Conservation (phyloP, 1,284 basidiomycete species). For the Ustilago bromivora region DNA sequence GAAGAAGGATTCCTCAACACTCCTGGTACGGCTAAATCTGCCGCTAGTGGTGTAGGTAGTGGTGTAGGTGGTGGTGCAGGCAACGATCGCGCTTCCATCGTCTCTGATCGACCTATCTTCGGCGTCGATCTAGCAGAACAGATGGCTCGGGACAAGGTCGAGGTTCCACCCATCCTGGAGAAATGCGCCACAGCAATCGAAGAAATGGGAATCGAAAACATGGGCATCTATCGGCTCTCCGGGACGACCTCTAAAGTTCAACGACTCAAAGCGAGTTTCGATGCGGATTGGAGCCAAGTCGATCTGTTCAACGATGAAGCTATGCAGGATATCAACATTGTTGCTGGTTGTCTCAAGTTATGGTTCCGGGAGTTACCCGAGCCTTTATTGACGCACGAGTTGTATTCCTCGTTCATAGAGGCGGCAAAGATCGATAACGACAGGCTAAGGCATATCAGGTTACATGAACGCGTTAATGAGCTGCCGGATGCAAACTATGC, state of each 20-base stretch:
- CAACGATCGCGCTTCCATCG: slow-evolving; percentile 54
- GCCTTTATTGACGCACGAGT: slow-evolving; percentile 84
- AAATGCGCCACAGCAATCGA: slow-evolving; percentile 95
- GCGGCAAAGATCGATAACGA: slow-evolving; percentile 87
- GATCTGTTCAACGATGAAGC: slow-evolving; percentile 66
- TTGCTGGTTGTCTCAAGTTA: slow-evolving; percentile 90
- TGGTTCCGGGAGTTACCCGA: slow-evolving; percentile 98
- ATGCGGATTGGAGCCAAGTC: slow-evolving; percentile 72
- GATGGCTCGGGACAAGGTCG: slow-evolving; percentile 86
- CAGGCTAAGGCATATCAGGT: slow-evolving; percentile 79
- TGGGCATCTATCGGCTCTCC: slow-evolving; percentile 93
- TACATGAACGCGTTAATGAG: slow-evolving; percentile 97
- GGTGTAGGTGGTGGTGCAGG: neutral
- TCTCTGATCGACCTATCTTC: slow-evolving; percentile 74
- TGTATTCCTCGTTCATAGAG: slow-evolving; percentile 93
- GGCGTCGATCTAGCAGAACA: slow-evolving; percentile 92
- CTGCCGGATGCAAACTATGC: slow-evolving; percentile 98
- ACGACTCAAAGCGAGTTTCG: slow-evolving; percentile 84
- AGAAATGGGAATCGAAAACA: slow-evolving; percentile 76
- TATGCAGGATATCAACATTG: slow-evolving; percentile 90
- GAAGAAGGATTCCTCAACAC: slow-evolving; percentile 69
- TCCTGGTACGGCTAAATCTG: slow-evolving; percentile 14
- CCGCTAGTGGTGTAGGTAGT: neutral
- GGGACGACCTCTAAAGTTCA: slow-evolving; percentile 90
- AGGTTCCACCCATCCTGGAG: slow-evolving; percentile 86